Evolutionary conservation across 2,329 filamentous ascomycete species (phyloP).

Genomic region (Exophiala mesophila): DNA sequence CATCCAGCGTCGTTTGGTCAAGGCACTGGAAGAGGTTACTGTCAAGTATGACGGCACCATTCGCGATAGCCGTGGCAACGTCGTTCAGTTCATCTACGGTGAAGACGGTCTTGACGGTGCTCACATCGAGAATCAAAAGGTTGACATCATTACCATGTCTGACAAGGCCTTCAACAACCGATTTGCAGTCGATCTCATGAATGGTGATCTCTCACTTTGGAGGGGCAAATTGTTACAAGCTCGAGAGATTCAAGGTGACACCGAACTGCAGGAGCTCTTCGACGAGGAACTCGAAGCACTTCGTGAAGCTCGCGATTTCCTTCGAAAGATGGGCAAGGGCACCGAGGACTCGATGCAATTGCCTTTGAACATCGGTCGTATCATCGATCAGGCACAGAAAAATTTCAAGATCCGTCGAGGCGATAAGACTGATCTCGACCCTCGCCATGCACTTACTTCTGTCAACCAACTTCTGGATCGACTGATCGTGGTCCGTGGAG

Average conservation of each 20-base stretch:
- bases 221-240: conserved; percentile 77
- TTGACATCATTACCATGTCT: conserved; percentile 80
- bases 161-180: conserved; percentile 71
- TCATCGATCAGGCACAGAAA: conserved; percentile 84
- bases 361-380: conserved; percentile 83
- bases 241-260: conserved; percentile 78
- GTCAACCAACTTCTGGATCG: conserved; percentile 70
- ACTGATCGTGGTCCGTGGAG: conserved; percentile 79
- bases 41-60: conserved; percentile 97
- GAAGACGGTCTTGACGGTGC: conserved; percentile 94
- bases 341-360: conserved; percentile 61
- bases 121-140: conserved; percentile 85
- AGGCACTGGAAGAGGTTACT: conserved; percentile 95
- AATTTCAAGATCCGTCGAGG: conserved; percentile 86
- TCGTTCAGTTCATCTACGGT: conserved; percentile 95
- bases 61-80: conserved; percentile 90
- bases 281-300: conserved; percentile 85
- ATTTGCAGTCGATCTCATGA: conserved; percentile 85
- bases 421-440: conserved; percentile 82
- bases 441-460: conserved; percentile 76
- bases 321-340: conserved; percentile 69
- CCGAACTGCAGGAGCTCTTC: conserved; percentile 77
- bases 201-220: conserved; percentile 56
- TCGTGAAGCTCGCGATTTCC: conserved; percentile 64
- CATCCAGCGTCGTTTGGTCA: conserved; percentile 96